phyloP scores from a whole-genome alignment of 345 rosid species.

The Eucalyptus polyanthemos region DNA sequence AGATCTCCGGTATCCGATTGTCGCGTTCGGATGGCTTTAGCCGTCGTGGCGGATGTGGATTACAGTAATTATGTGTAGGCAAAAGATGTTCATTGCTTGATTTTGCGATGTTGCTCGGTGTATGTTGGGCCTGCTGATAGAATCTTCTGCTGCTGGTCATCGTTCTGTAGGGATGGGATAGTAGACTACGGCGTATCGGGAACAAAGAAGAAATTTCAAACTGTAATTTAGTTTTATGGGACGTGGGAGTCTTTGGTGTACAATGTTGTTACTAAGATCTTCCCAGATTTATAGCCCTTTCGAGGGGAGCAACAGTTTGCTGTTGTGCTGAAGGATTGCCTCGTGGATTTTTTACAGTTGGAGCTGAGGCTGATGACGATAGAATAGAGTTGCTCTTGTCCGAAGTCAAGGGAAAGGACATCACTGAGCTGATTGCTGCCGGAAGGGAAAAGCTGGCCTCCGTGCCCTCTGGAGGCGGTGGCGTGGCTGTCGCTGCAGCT shows the following conservation, averaged over 20 bases:
- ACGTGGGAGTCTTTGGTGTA: neutral
- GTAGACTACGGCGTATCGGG: neutral
- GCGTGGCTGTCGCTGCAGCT: slow-evolving; percentile 21
- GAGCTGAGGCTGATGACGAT: slow-evolving; percentile 52
- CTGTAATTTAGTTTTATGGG: neutral
- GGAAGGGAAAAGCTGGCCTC: slow-evolving; percentile 84
- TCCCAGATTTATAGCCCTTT: neutral
- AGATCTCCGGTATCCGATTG: neutral
- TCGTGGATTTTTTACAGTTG: slow-evolving; percentile 27
- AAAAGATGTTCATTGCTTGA: neutral
- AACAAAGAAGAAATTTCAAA: neutral
- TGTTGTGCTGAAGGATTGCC: neutral
- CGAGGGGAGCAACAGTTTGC: neutral
- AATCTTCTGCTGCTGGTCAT: neutral
- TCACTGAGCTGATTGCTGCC: slow-evolving; percentile 65
- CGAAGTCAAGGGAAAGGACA: slow-evolving; percentile 57
- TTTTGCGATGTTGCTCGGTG: neutral
- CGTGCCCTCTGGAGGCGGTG: slow-evolving; percentile 57
- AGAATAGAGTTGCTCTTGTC: slow-evolving; percentile 50
- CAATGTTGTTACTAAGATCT: neutral
- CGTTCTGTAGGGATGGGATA: neutral
- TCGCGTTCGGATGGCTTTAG: neutral
- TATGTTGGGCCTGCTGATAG: neutral
- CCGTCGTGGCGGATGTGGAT: neutral
- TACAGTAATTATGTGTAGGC: neutral